A percentile compares a stretch with the other conserved stretches of the same genome.
Evolutionary conservation across 2,329 filamentous ascomycete genomes (phyloP).

Genomic region (Penicillium sp.): DNA sequence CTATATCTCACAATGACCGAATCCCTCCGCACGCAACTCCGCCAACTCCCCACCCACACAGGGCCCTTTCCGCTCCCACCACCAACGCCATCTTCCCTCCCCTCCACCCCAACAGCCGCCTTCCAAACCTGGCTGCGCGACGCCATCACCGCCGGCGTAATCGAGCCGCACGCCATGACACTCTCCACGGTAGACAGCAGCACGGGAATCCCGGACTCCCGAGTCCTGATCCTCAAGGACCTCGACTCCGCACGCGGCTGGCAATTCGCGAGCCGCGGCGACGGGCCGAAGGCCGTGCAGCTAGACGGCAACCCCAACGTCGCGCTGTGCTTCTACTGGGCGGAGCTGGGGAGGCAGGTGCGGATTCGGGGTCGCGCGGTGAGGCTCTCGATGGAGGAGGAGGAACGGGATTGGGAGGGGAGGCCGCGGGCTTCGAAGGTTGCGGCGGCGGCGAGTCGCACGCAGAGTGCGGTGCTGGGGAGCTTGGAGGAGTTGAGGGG

Average conservation of each 20-base stretch:
- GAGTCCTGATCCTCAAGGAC: slow-evolving; percentile 26
- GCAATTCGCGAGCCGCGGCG: slow-evolving; percentile 26
- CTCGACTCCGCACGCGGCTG: slow-evolving; percentile 23
- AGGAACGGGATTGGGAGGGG: slow-evolving; percentile 15
- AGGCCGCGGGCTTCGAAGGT: slow-evolving; percentile 19
- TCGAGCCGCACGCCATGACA: slow-evolving; percentile 27
- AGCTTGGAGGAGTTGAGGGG: slow-evolving; percentile 6
- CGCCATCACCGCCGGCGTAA: slow-evolving; percentile 14
- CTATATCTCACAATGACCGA: too few relatives aligned
- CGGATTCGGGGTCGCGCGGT: slow-evolving; percentile 17
- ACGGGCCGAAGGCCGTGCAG: slow-evolving; percentile 24
- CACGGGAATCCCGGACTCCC: slow-evolving; percentile 22
- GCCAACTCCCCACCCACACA: too few relatives aligned
- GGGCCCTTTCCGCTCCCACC: too few relatives aligned
- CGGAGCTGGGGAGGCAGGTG: slow-evolving; percentile 24
- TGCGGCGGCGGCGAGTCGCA: slow-evolving; percentile 21
- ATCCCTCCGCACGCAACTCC: too few relatives aligned
- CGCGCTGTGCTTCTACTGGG: slow-evolving; percentile 26
- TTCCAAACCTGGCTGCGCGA: slow-evolving; percentile 24
- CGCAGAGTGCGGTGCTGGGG: slow-evolving; percentile 22
- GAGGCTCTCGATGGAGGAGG: slow-evolving; percentile 15
- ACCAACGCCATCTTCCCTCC: not conserved
- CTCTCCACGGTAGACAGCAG: slow-evolving; percentile 21
- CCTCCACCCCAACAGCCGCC: slow-evolving; percentile 14
- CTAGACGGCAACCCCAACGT: slow-evolving; percentile 6